Evolutionary conservation across 495 filamentous ascomycete species (phyloP), one percentile per base, ranked within the genome.

Genomic region (Annulohypoxylon stygium): DNA sequence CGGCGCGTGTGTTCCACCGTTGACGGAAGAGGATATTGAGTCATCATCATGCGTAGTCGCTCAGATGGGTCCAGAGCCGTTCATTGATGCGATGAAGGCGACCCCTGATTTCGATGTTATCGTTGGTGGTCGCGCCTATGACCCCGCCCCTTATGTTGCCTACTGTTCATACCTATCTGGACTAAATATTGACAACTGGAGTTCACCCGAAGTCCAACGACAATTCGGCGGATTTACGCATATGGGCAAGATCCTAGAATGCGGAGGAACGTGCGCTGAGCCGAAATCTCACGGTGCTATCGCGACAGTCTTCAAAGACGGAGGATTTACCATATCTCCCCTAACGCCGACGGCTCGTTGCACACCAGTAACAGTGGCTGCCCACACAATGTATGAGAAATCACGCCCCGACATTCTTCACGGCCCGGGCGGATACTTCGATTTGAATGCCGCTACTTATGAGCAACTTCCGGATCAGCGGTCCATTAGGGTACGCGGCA

Each of bases 171-270:
- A 71, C 61, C 36, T 78, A 2, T 74, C 75, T 7, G 65, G 60
- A 11, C 5, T 66, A 5, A 14, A 64, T 11, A 6, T 63, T 11
- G 34, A 71, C 7, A 54, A 74, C 20, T 65, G 61, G 61, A 61
- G 14, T 8, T 69, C 61, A 10, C 57, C 73, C 7, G 59, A 54
- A 53, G 69, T 63, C 5, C 63, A 76, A 9, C 63, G 72, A 0
- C 51, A 69, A 3, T 65, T 75, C 0, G 84, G 82, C 2, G 79
- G 76, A 4, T 81, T 82, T 20, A 78, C 73, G 16, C 83, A 86
- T 69, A 86, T 88, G 84, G 86, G 86, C 18, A 88, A 88, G 75
- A 83, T 83, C 4, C 81, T 88, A 78, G 86, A 88, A 58, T 88
- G 85, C 34, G 85, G 86, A 34, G 86, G 71, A 0, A 55, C 77